Base-by-base conservation (phyloP, 2,329 filamentous ascomycete genomes). In the Zarea fungicola region DNA sequence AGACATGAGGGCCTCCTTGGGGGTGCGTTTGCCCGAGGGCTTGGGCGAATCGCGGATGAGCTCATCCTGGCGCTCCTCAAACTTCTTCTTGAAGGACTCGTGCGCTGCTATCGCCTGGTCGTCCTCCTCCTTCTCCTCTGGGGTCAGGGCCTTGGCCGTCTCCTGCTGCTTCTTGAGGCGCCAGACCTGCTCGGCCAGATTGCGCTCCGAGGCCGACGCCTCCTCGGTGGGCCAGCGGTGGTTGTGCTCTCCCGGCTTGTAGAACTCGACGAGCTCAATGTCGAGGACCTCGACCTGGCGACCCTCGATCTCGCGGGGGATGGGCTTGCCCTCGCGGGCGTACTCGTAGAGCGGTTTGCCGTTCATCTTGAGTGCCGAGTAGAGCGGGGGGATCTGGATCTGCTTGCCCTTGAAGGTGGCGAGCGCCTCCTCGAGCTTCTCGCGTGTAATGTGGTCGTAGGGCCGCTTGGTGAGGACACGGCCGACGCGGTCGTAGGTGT, bases 301-400 rank as follows among this genome's bases (percentile, higher is more conserved):
- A 47, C 86, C 81, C 63, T 90, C 77, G 51, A 99, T 93, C 64
- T 95, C 86, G 49, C 85, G 76, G 0, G 93, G 93, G 14, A 96
- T 84, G 29, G 88, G 81, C 61, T 86, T 89, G 14, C 93, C 93
- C 64, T 91, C 89, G 42, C 93, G 79, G 18, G 93, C 93, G 67
- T 97, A 97, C 69, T 99, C 91, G 65, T 99, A 99, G 42, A 96
- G 76, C 28, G 89, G 87, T 73, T 96, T 96, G 2, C 93, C 93
- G 57, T 96, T 81, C 66, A 96, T 89, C 66, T 92, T 91, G 53
- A 97, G 75, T 9, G 93, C 93, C 25, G 89, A 96, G 68, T 91
- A 99, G 18, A 99, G 80, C 6, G 92, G 92, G 31, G 93, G 93
- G 57, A 88, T 84, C 72, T 99, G 93, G 72, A 87, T 84, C 60